Evolutionary conservation across 805 yeast species (phyloP).

Genomic region (Lachancea quebecensis): DNA sequence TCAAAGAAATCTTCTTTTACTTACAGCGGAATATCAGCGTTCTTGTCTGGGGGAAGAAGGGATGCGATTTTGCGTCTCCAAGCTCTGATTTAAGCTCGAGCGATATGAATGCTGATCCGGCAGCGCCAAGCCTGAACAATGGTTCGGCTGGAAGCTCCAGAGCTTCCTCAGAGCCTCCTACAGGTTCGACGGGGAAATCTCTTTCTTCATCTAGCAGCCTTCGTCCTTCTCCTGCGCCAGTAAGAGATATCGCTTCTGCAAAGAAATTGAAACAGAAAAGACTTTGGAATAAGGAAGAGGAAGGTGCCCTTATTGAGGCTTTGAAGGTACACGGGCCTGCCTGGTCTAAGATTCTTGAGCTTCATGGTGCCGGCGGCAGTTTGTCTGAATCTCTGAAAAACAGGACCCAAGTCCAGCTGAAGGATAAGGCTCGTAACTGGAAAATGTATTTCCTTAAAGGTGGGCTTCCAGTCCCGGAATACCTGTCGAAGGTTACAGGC

Average conservation of each 20-base stretch:
- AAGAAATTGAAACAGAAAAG: constrained; percentile 29
- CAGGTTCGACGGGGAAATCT: neutral
- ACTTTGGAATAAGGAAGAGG: constrained; percentile 82
- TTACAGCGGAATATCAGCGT: constrained; percentile 67
- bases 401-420: constrained; percentile 84
- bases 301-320: constrained; percentile 74
- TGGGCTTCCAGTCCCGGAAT: constrained; percentile 71
- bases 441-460: constrained; percentile 77
- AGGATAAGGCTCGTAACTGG: constrained; percentile 96
- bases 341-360: constrained; percentile 85
- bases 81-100: neutral
- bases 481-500: constrained; percentile 80
- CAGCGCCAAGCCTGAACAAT: neutral
- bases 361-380: constrained; percentile 93
- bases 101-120: neutral
- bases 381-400: constrained; percentile 77
- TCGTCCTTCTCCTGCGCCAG: neutral
- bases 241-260: neutral
- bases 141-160: neutral
- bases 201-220: neutral
- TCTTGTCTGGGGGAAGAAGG: constrained; percentile 61
- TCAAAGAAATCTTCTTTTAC: constrained; percentile 72
- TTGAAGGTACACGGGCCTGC: constrained; percentile 78
- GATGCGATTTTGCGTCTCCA: constrained; percentile 13
- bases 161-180: neutral